Evolutionary conservation across 345 rosid species (phyloP), one percentile per base, ranked within the genome.

Genomic region (Eucalyptus virginea): DNA sequence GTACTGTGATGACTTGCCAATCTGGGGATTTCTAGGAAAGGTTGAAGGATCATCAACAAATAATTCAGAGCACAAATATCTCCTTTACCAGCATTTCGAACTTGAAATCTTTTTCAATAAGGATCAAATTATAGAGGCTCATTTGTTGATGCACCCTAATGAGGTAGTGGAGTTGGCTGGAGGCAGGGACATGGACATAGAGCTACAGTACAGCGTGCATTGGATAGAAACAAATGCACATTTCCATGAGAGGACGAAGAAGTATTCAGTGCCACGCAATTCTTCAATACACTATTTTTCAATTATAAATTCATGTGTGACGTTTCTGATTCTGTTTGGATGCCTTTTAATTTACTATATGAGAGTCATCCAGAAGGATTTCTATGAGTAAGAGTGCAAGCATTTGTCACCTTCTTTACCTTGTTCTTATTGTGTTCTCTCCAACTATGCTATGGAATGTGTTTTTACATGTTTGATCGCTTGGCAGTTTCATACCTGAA

Each of bases 271-370:
- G 88, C 93, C 95, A 3, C 92, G 90, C 90, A 96, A 97, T 88
- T 93, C 95, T 94, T 96, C 96, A 90, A 95, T 95, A 69, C 98
- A 97, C 89, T 94, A 97, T 98, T 96, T 96, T 93, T 96, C 98
- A 3, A 97, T 97, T 87, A 95, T 96, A 12, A 95, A 96, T 91
- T 95, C 99, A 0, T 97, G 99, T 86, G 97, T 95, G 89, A 97
- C 97, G 3, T 97, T 97, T 89, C 96, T 97, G 23, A 97, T 97
- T 67, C 91, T 97, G 93, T 95, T 97, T 65, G 98, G 97, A 48
- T 95, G 95, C 91, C 97, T 97, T 69, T 97, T 98, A 7, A 95
- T 96, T 2, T 96, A 96, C 92, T 94, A 96, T 89, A 95, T 95
- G 98, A 95, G 98, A 4, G 99, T 97, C 42, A 91, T 97, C 88